Base-by-base conservation (phyloP, 768 basidiomycete genomes). In the Boletus pseudopeckii region DNA sequence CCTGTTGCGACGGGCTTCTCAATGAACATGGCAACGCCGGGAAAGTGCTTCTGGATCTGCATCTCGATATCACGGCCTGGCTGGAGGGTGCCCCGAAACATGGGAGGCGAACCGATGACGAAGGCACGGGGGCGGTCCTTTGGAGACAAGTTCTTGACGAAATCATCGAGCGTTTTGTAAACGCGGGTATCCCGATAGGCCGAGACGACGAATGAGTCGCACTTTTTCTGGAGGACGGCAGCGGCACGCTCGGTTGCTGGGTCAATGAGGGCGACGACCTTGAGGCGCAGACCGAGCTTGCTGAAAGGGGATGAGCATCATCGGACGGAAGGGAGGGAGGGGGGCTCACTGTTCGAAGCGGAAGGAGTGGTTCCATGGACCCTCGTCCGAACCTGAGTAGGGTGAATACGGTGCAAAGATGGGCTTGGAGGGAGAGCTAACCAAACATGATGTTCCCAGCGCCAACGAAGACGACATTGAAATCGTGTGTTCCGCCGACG, bases 381-480 rank as follows among this genome's bases (percentile, higher is more conserved):
- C 92, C 66, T 92, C 90, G 40, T 85, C 83, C 46, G 89, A 92
- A 54, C 90, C 90, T 92, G 68, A 24, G 22, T 15, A 36, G 34
- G 14, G 50, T 66, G 40, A 56, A 55, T 20, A 34, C 17, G 50
- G 28, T 34, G 53, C 39, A 41, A 45, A 32, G 18, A 32, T 18
- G 30, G 41, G n/a, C 14, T 13, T 24, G 32, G 26, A 53, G 50
- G 34, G 40, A 48, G 37, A 34, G 54, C 74, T 52, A 49, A 84
- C 94, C 95, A 68, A 98, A 98, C 93, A 97, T 97, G 75, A 98
- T 95, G 74, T 97, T 96, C 15, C 94, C 95, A 26, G 95, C 95
- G 47, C 95, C 95, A 61, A 98, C 78, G 72, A 96, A 94, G 69
- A 96, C 84, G 50, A 98, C 86, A 70, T 97, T 96, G 80, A 97